A percentile compares a stretch with the other conserved stretches of the same genome.
phyloP scores from a whole-genome alignment of 1,284 basidiomycete species.

The Neonothopanus nambi region DNA sequence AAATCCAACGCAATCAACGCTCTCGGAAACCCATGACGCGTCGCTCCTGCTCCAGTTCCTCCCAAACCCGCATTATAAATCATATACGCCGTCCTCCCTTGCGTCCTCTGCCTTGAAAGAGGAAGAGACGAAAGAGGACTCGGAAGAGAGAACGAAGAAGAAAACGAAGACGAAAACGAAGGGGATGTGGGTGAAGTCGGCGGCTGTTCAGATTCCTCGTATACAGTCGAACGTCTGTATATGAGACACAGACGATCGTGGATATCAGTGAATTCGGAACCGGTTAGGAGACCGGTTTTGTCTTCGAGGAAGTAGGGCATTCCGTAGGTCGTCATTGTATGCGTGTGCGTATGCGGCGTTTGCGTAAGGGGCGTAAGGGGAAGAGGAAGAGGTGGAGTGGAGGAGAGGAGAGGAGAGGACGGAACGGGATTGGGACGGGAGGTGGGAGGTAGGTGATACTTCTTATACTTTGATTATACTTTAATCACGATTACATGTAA shows the following conservation, averaged over 20 bases:
- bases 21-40: conserved; percentile 18
- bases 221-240: conserved; percentile 52
- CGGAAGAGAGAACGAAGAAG: too few species aligned
- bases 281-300: conserved; percentile 49
- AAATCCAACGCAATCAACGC: conserved; percentile 54
- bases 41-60: too few species aligned
- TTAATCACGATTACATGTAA: too few species aligned
- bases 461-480: too few species aligned
- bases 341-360: too few species aligned
- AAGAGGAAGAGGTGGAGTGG: not conserved
- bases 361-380: too few species aligned
- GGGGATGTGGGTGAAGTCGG: conserved; percentile 36
- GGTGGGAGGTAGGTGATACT: too few species aligned
- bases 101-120: too few species aligned
- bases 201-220: too few species aligned
- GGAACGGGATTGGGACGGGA: not conserved
- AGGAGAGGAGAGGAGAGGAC: not conserved
- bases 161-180: too few species aligned
- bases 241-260: conserved; percentile 56
- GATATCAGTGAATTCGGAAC: conserved; percentile 60
- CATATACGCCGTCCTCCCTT: too few species aligned
- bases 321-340: conserved; percentile 49
- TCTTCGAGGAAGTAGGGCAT: conserved; percentile 66
- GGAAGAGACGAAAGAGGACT: too few species aligned
- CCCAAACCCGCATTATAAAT: conserved; percentile 9